A percentile compares a stretch with the other conserved stretches of the same genome.
phyloP scores from a whole-genome alignment of 495 filamentous ascomycete genomes.

The Xanthoparmelia taractica region DNA sequence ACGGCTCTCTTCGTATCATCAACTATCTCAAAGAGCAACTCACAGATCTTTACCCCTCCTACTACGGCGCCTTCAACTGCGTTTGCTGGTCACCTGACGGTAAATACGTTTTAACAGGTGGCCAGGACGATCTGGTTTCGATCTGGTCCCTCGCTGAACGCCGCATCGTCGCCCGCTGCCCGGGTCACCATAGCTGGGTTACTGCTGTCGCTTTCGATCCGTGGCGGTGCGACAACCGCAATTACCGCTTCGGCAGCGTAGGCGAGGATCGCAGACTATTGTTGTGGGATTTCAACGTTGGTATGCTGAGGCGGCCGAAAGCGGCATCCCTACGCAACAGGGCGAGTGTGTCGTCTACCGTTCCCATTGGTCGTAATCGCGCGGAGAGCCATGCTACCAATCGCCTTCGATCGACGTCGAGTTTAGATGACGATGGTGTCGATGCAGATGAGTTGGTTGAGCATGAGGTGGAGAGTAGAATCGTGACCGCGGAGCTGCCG shows the following conservation, averaged over 20 bases:
- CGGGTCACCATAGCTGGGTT: slow-evolving; percentile 93
- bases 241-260: slow-evolving; percentile 91
- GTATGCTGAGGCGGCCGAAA: slow-evolving; percentile 87
- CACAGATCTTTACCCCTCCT: slow-evolving; percentile 75
- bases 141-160: slow-evolving; percentile 87
- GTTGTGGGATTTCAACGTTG: slow-evolving; percentile 95
- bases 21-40: slow-evolving; percentile 86
- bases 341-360: slow-evolving; percentile 53
- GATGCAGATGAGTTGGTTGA: slow-evolving; percentile 48
- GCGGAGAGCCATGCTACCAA: slow-evolving; percentile 38
- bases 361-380: slow-evolving; percentile 37
- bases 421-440: slow-evolving; percentile 51
- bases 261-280: slow-evolving; percentile 86
- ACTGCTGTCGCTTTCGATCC: slow-evolving; percentile 88
- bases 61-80: slow-evolving; percentile 86
- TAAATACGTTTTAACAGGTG: slow-evolving; percentile 89
- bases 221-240: slow-evolving; percentile 90
- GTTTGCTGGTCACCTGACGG: slow-evolving; percentile 98
- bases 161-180: slow-evolving; percentile 81
- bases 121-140: slow-evolving; percentile 88
- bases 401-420: slow-evolving; percentile 55
- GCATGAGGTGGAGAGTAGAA: slow-evolving; percentile 73
- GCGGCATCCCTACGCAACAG: slow-evolving; percentile 36
- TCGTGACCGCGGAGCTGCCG: slow-evolving; percentile 78
- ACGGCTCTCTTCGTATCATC: slow-evolving; percentile 80